A percentile compares a stretch with the other conserved stretches of the same genome.
phyloP scores from a whole-genome alignment of 176 grass and related monocot species.

The Tillandsia leiboldiana region DNA sequence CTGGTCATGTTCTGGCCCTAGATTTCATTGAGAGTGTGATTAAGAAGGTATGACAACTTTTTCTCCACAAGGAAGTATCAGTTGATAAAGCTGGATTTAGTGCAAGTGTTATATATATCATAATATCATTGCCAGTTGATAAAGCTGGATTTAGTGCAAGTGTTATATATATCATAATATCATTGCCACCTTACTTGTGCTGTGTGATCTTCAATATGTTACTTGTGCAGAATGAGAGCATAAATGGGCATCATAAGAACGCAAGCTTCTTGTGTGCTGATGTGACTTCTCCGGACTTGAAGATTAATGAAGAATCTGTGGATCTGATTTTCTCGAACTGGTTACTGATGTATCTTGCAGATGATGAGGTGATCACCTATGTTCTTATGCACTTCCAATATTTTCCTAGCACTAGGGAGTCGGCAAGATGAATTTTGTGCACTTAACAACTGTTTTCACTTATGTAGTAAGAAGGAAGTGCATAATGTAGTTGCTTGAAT shows the following conservation, averaged over 20 bases:
- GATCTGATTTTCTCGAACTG: conserved; percentile 98
- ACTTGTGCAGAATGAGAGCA: conserved; percentile 66
- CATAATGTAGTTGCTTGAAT: too few species aligned
- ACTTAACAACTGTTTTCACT: too few species aligned
- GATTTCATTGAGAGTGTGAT: conserved; percentile 99
- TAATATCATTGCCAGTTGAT: not conserved
- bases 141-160: not conserved
- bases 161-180: not conserved
- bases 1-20: conserved; percentile 68
- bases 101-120: not conserved
- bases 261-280: conserved; percentile 80
- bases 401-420: too few species aligned
- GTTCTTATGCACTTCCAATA: too few species aligned
- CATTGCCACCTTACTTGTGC: not conserved
- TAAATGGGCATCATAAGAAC: conserved; percentile 79
- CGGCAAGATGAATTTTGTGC: too few species aligned
- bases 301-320: conserved; percentile 61
- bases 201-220: too few species aligned
- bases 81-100: not conserved
- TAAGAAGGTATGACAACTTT: conserved; percentile 58
- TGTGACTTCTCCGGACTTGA: conserved; percentile 63
- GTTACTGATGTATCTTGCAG: conserved; percentile 91
- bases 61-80: not conserved
- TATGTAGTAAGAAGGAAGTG: too few species aligned
- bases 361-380: conserved; percentile 60